These are phyloP conservation scores for Saksenaea oblongispora DNA, from an alignment of 371 early-diverging fungal species.

Conservation along the genomic window DNA sequence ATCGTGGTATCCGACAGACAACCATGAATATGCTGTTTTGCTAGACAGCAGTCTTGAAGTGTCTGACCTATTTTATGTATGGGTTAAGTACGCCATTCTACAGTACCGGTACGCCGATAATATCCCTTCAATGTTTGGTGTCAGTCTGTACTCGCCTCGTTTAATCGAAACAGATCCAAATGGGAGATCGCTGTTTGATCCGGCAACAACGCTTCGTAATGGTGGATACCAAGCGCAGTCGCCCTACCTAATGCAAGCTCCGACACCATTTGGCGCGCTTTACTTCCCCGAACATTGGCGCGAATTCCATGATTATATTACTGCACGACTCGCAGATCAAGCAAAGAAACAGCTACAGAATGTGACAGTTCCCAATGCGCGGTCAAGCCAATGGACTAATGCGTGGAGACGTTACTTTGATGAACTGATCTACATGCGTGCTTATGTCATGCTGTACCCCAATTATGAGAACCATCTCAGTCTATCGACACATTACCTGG, in stretches of 20 bases:
- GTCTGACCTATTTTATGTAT: slow-evolving; percentile 57
- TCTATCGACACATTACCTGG: slow-evolving; percentile 58
- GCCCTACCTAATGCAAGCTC: slow-evolving; percentile 57
- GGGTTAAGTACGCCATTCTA: slow-evolving; percentile 60
- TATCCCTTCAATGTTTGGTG: slow-evolving; percentile 50
- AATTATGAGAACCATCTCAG: slow-evolving; percentile 50
- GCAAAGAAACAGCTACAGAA: slow-evolving; percentile 42
- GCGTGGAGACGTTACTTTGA: slow-evolving; percentile 68
- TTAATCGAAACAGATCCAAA: slow-evolving; percentile 36
- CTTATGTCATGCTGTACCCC: slow-evolving; percentile 65
- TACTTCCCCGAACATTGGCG: slow-evolving; percentile 72
- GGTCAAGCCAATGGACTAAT: slow-evolving; percentile 58
- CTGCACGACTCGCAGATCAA: slow-evolving; percentile 54
- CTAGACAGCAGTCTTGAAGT: slow-evolving; percentile 61
- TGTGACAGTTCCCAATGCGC: slow-evolving; percentile 42
- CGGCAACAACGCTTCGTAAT: slow-evolving; percentile 22
- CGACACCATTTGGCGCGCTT: slow-evolving; percentile 54
- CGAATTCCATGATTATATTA: slow-evolving; percentile 67
- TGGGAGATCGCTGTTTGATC: slow-evolving; percentile 28
- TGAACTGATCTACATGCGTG: slow-evolving; percentile 62
- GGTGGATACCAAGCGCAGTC: slow-evolving; percentile 27
- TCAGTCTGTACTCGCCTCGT: slow-evolving; percentile 63
- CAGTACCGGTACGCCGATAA: slow-evolving; percentile 52
- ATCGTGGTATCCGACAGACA: slow-evolving; percentile 61
- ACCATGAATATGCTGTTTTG: slow-evolving; percentile 61